phyloP scores from a whole-genome alignment of 768 basidiomycete genomes.

The Paxillus ammoniavirescens region DNA sequence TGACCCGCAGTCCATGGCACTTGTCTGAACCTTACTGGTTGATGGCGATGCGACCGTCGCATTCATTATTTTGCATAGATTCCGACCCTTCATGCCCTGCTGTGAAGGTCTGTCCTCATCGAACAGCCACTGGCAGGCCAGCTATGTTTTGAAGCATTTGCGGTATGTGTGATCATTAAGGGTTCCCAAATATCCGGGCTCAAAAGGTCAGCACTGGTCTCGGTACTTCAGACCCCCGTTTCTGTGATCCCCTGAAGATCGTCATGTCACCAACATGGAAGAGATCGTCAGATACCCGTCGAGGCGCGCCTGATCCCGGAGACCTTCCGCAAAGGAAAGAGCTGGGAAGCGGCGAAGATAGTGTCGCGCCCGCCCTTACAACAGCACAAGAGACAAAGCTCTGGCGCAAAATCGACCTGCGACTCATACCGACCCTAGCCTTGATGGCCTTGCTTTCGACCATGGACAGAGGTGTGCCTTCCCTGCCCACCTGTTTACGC shows the following conservation, averaged over 20 bases:
- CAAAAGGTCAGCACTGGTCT: no score
- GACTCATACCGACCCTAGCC: conserved; percentile 57
- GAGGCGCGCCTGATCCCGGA: conserved; percentile 16
- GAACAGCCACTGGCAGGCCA: no score
- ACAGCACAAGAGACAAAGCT: conserved; percentile 48
- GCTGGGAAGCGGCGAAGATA: background rate
- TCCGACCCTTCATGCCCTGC: conserved; percentile 53
- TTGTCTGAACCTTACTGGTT: no score
- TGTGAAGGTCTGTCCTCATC: no score
- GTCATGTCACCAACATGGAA: background rate
- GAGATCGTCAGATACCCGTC: conserved; percentile 29
- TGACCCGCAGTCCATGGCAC: no score
- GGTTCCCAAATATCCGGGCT: no score
- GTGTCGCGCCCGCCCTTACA: conserved; percentile 1
- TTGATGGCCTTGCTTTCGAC: conserved; percentile 64
- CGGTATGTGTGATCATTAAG: no score
- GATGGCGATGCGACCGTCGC: no score
- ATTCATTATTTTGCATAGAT: background rate
- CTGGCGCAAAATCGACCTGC: conserved; percentile 57
- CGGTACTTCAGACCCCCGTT: background rate
- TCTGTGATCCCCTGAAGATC: no score
- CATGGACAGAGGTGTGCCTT: conserved; percentile 53
- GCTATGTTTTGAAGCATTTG: no score
- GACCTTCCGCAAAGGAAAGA: no score
- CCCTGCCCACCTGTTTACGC: background rate